These are phyloP conservation scores for Parasarocladium wereldwijsianum DNA, from an alignment of 2,329 filamentous ascomycete species.

Conservation along the genomic window DNA sequence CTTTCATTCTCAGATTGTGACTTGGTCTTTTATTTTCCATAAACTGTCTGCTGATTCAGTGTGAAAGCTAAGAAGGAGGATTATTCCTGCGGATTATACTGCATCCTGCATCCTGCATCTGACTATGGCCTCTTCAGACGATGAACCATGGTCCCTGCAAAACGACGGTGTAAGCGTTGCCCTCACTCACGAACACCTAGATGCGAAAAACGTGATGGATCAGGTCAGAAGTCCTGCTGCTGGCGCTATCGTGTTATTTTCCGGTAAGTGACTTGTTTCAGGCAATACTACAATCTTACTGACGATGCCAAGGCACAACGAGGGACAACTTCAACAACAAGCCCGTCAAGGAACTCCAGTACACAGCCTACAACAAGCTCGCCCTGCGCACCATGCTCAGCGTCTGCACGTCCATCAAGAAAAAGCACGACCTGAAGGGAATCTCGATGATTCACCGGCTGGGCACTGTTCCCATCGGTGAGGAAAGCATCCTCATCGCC, in stretches of 20 bases:
- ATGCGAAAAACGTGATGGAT: conserved; percentile 42
- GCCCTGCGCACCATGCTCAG: conserved; percentile 53
- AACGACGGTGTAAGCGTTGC: conserved; percentile 48
- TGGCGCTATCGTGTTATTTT: conserved; percentile 64
- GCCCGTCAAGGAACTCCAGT: conserved; percentile 60
- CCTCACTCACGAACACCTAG: conserved; percentile 48
- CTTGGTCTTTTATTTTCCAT: too few relatives aligned
- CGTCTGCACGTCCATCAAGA: conserved; percentile 43
- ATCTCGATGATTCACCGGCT: conserved; percentile 76
- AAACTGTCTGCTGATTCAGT: too few relatives aligned
- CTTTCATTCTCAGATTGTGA: too few relatives aligned
- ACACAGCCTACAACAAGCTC: conserved; percentile 57
- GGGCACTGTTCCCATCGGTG: conserved; percentile 73
- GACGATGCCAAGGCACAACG: conserved; percentile 49
- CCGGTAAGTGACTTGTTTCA: conserved; percentile 31
- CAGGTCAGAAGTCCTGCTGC: conserved; percentile 58
- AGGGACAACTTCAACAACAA: conserved; percentile 59
- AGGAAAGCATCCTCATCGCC: conserved; percentile 85
- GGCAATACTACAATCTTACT: not conserved
- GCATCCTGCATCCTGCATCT: not conserved
- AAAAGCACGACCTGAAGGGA: conserved; percentile 51
- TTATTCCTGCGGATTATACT: not conserved
- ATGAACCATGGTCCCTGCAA: conserved; percentile 22
- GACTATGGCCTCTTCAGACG: conserved; percentile 3
- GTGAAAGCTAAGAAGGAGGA: too few relatives aligned